These are phyloP conservation scores for Dalechampia spathulata DNA, from an alignment of 441 rosid genomes.

Conservation along the genomic window DNA sequence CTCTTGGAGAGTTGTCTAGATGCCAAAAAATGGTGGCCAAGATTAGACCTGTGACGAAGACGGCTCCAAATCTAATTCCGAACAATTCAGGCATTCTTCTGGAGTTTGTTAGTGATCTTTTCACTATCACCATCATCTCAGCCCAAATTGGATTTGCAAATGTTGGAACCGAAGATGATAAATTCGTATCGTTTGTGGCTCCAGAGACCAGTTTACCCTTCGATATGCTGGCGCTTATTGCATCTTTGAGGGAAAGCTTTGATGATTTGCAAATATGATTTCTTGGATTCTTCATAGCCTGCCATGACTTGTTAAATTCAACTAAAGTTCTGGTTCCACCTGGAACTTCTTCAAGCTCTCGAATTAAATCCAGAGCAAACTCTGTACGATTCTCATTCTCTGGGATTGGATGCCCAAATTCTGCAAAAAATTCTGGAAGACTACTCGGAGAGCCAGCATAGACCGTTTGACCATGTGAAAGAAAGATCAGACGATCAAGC, in stretches of 20 bases:
- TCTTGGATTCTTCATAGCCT: slow-evolving; percentile 19
- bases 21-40: slow-evolving; percentile 63
- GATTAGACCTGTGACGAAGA: slow-evolving; percentile 62
- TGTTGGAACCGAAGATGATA: slow-evolving; percentile 40
- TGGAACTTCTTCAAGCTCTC: slow-evolving; percentile 53
- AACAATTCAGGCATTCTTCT: slow-evolving; percentile 69
- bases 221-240: slow-evolving; percentile 49
- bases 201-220: slow-evolving; percentile 66
- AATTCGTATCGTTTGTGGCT: slow-evolving; percentile 35
- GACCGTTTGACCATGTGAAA: slow-evolving; percentile 54
- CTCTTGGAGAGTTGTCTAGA: slow-evolving; percentile 72
- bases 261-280: slow-evolving; percentile 11
- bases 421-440: slow-evolving; percentile 44
- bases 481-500: slow-evolving; percentile 56
- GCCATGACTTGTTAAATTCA: slow-evolving; percentile 57
- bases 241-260: slow-evolving; percentile 41
- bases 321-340: slow-evolving; percentile 48
- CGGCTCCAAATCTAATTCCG: slow-evolving; percentile 68
- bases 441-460: slow-evolving; percentile 42
- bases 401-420: slow-evolving; percentile 61
- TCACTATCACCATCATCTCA: slow-evolving; percentile 68
- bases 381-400: slow-evolving; percentile 61
- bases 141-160: slow-evolving; percentile 76
- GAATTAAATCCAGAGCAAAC: slow-evolving; percentile 61
- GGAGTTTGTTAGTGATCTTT: slow-evolving; percentile 63